Evolutionary conservation across 1,139 yeast species (phyloP).

Genomic region (Pichia cactophila): DNA sequence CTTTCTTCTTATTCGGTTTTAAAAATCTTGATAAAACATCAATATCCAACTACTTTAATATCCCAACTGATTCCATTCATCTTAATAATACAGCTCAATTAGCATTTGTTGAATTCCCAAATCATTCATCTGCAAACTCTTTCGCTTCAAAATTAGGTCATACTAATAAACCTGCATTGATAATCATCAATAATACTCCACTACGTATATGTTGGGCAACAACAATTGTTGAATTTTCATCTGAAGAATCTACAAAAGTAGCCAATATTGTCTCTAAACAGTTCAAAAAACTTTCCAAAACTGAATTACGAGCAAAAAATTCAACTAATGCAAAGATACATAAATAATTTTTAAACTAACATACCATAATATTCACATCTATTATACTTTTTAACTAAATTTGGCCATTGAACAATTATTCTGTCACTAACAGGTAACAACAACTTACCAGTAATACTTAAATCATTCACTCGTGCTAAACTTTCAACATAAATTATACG

Average conservation of each 20-base stretch:
- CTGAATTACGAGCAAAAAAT: conserved; percentile 11
- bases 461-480: conserved; percentile 68
- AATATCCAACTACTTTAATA: neutral
- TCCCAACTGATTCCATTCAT: neutral
- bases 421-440: conserved; percentile 65
- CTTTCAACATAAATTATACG: conserved; percentile 78
- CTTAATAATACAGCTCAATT: conserved; percentile 41
- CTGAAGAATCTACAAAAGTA: conserved; percentile 31
- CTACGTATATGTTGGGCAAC: conserved; percentile 62
- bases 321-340: conserved; percentile 2
- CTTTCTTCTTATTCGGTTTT: conserved; percentile 66
- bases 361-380: conserved; percentile 74
- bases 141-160: conserved; percentile 33
- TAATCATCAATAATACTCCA: conserved; percentile 41
- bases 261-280: conserved; percentile 51
- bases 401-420: conserved; percentile 89
- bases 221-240: conserved; percentile 32
- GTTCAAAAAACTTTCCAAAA: conserved; percentile 45
- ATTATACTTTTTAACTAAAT: conserved; percentile 44
- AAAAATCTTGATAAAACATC: neutral
- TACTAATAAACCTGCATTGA: conserved; percentile 27
- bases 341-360: neutral
- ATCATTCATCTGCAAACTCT: conserved; percentile 45
- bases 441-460: conserved; percentile 72
- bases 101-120: conserved; percentile 53